phyloP scores from a whole-genome alignment of 495 filamentous ascomycete genomes.

The Penicillium turbatum region DNA sequence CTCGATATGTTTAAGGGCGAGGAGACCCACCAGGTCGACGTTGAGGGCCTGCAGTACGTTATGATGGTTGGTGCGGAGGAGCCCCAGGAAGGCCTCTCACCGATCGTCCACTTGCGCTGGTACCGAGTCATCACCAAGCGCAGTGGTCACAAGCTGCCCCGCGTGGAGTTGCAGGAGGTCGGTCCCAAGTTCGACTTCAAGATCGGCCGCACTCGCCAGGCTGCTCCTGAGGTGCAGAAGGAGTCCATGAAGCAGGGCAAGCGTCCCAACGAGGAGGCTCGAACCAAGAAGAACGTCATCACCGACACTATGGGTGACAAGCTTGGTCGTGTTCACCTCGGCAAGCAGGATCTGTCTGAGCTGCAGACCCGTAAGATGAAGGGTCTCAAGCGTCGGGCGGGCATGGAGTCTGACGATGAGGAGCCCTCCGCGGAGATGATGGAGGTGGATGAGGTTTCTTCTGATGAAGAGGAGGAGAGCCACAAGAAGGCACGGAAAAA shows the following conservation, averaged over 20 bases:
- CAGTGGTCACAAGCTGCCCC: slow-evolving; percentile 78
- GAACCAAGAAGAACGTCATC: slow-evolving; percentile 90
- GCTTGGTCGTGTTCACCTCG: slow-evolving; percentile 86
- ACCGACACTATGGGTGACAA: slow-evolving; percentile 94
- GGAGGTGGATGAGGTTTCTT: slow-evolving; percentile 42
- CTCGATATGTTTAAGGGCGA: slow-evolving; percentile 86
- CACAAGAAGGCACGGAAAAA: slow-evolving; percentile 37
- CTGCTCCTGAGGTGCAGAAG: slow-evolving; percentile 75
- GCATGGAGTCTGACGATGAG: slow-evolving; percentile 44
- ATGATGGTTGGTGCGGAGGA: slow-evolving; percentile 78
- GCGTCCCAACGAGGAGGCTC: slow-evolving; percentile 51
- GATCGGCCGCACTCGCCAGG: slow-evolving; percentile 72
- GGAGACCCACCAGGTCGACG: slow-evolving; percentile 73
- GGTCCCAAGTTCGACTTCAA: slow-evolving; percentile 93
- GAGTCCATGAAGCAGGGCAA: slow-evolving; percentile 84
- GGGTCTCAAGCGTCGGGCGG: slow-evolving; percentile 78
- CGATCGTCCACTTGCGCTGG: slow-evolving; percentile 73
- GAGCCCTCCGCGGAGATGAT: slow-evolving; percentile 36
- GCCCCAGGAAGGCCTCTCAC: slow-evolving; percentile 56
- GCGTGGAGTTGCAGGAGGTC: slow-evolving; percentile 92
- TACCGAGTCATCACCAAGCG: slow-evolving; percentile 81
- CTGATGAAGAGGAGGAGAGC: slow-evolving; percentile 39
- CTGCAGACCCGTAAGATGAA: slow-evolving; percentile 99
- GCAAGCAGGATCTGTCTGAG: slow-evolving; percentile 79
- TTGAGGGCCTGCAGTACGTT: slow-evolving; percentile 88